Conservation (phyloP, 2,329 filamentous ascomycete genomes). For the Truncatella angustata region DNA sequence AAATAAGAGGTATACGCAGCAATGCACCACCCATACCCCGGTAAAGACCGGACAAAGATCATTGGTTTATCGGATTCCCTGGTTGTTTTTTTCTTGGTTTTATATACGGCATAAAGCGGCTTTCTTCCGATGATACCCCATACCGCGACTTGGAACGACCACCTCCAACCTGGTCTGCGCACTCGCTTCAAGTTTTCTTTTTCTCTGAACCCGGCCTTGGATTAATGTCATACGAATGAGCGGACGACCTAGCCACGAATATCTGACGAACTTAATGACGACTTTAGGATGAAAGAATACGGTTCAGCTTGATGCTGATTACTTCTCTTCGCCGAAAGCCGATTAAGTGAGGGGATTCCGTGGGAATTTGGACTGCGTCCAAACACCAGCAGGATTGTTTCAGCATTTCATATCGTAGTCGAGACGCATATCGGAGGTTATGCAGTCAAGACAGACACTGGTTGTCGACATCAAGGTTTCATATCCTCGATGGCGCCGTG, state of each 20-base stretch:
- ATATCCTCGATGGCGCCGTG: constrained; percentile 20
- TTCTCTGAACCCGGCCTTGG: constrained; percentile 33
- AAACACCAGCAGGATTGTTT: constrained; percentile 22
- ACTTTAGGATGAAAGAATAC: constrained; percentile 36
- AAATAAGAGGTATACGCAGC: constrained; percentile 63
- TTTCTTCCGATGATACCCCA: constrained; percentile 39
- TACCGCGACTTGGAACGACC: constrained; percentile 20
- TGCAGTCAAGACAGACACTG: constrained; percentile 27
- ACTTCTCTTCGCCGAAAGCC: constrained; percentile 24
- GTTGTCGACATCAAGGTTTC: constrained; percentile 25
- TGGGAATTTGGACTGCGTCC: constrained; percentile 24
- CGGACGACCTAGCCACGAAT: constrained; percentile 32
- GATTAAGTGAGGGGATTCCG: constrained; percentile 24
- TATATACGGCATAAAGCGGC: constrained; percentile 38
- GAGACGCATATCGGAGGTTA: constrained; percentile 25
- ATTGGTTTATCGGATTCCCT: constrained; percentile 40
- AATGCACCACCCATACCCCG: constrained; percentile 53
- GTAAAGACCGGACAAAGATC: constrained; percentile 46
- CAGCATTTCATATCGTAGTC: constrained; percentile 21
- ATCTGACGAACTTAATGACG: constrained; percentile 37
- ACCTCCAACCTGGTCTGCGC: constrained; percentile 22
- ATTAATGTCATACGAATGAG: constrained; percentile 45
- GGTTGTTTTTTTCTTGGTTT: constrained; percentile 27
- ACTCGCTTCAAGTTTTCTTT: constrained; percentile 35
- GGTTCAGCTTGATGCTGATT: constrained; percentile 30